A percentile compares a stretch with the other conserved stretches of the same genome.
These are phyloP conservation scores for Groenewaldozyma tartarivorans DNA, from an alignment of 805 yeast species.

Conservation along the genomic window DNA sequence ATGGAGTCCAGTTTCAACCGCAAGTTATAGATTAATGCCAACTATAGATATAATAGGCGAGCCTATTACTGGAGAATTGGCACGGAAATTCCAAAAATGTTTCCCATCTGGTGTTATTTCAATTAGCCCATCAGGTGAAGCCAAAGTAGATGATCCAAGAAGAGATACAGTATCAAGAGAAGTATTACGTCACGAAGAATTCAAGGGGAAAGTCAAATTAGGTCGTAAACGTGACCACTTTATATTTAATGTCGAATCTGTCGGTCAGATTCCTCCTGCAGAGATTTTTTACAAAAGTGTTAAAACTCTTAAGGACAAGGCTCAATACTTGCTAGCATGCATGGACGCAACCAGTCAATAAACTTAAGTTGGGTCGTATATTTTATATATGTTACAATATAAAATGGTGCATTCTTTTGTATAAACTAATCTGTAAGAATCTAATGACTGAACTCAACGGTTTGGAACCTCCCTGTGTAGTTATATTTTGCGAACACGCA, in stretches of 20 bases:
- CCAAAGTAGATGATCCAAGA: constrained; percentile 80
- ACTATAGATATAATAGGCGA: constrained; percentile 59
- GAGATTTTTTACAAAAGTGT: constrained; percentile 91
- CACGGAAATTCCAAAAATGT: constrained; percentile 73
- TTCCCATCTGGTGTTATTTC: constrained; percentile 91
- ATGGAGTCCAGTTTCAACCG: constrained; percentile 94
- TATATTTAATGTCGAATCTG: constrained; percentile 86
- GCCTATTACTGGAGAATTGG: constrained; percentile 70
- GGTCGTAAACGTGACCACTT: constrained; percentile 91
- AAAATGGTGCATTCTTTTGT: no score
- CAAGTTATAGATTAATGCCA: constrained; percentile 89
- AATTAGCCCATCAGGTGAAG: constrained; percentile 48
- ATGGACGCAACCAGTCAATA: no score
- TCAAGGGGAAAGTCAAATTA: constrained; percentile 76
- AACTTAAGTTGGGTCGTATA: no score
- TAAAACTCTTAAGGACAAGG: constrained; percentile 72
- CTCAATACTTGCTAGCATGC: constrained; percentile 19
- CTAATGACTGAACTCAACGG: no score
- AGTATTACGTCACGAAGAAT: constrained; percentile 87
- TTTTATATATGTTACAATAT: no score
- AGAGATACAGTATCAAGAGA: constrained; percentile 96
- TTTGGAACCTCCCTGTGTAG: no score
- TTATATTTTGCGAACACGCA: no score
- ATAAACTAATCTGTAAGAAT: no score
- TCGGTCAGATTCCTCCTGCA: constrained; percentile 96